Percentiles rank a stretch among this genome's conserved stretches.
phyloP scores from a whole-genome alignment of 352 stramenopile species.

The Plasmopara viticola region DNA sequence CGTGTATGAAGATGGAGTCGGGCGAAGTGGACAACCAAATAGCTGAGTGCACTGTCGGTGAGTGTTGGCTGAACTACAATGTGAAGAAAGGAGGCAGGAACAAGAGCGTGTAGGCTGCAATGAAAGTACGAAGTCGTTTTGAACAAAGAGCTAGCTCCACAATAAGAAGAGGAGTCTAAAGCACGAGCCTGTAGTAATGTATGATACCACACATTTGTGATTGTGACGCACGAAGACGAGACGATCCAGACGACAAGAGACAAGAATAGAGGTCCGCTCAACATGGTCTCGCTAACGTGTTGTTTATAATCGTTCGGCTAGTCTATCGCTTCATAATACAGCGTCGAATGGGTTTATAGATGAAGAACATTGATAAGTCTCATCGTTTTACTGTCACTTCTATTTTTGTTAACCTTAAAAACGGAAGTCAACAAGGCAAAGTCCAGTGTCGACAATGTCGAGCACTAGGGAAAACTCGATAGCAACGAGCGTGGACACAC shows the following conservation, averaged over 20 bases:
- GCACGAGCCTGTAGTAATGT: conserved; percentile 12
- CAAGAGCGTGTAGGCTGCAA: conserved; percentile 33
- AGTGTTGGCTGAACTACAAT: conserved; percentile 28
- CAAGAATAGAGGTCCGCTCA: conserved; percentile 15
- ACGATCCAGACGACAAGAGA: conserved; percentile 7
- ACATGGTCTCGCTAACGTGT: conserved; percentile 7
- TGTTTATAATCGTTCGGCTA: conserved; percentile 8
- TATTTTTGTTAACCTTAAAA: conserved; percentile 17
- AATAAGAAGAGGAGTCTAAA: conserved; percentile 28
- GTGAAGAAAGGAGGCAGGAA: conserved; percentile 31
- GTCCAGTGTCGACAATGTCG: conserved; percentile 11
- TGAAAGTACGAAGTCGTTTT: conserved; percentile 27
- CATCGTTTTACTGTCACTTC: conserved; percentile 10
- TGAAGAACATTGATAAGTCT: conserved; percentile 9
- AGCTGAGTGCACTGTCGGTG: conserved; percentile 14
- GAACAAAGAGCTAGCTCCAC: conserved; percentile 14
- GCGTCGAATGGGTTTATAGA: conserved; percentile 21
- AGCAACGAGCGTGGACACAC: conserved; percentile 55
- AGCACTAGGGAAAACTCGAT: conserved; percentile 14
- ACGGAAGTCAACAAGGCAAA: conserved; percentile 2
- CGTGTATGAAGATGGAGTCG: conserved; percentile 10
- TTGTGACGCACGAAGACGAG: conserved; percentile 18
- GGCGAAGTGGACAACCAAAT: conserved; percentile 15
- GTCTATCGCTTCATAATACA: conserved; percentile 10
- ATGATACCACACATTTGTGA: conserved; percentile 14